phyloP scores from a whole-genome alignment of 805 yeast genomes.

The Wickerhamiella shivajii region DNA sequence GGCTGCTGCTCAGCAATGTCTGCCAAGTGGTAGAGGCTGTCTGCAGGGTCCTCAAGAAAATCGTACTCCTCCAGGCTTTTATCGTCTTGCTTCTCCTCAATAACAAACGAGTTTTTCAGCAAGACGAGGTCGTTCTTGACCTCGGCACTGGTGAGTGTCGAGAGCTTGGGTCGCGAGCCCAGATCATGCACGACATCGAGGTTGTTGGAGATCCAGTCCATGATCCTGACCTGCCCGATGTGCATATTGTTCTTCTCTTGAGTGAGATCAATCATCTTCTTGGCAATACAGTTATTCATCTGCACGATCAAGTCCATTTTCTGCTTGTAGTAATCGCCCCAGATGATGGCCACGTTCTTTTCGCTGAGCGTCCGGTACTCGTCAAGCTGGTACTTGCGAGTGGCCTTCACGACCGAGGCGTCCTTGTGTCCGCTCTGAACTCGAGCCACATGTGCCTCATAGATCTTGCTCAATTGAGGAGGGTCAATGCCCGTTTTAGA shows the following conservation, averaged over 20 bases:
- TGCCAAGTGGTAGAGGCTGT: constrained; percentile 6
- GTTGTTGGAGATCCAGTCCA: constrained; percentile 19
- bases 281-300: constrained; percentile 14
- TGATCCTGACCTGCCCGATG: constrained; percentile 11
- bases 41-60: constrained; percentile 3
- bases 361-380: constrained; percentile 14
- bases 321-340: constrained; percentile 22
- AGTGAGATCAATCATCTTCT: constrained; percentile 17
- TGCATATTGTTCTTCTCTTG: constrained; percentile 16
- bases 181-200: constrained; percentile 18
- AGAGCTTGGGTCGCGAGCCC: constrained; percentile 12
- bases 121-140: constrained; percentile 14
- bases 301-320: constrained; percentile 18
- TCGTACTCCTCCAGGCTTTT: constrained; percentile 6
- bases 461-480: constrained; percentile 4
- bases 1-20: constrained; percentile 9
- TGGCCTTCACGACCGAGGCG: constrained; percentile 2
- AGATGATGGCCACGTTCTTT: constrained; percentile 17
- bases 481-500: constrained; percentile 9
- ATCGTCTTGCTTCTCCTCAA: too few species aligned
- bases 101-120: constrained; percentile 9
- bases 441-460: constrained; percentile 10
- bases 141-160: constrained; percentile 14
- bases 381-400: constrained; percentile 14
- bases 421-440: constrained; percentile 2